Percentiles rank a stretch among this genome's conserved stretches.
phyloP scores from a whole-genome alignment of 2,329 filamentous ascomycete genomes.

The Metarhizium robertsii region DNA sequence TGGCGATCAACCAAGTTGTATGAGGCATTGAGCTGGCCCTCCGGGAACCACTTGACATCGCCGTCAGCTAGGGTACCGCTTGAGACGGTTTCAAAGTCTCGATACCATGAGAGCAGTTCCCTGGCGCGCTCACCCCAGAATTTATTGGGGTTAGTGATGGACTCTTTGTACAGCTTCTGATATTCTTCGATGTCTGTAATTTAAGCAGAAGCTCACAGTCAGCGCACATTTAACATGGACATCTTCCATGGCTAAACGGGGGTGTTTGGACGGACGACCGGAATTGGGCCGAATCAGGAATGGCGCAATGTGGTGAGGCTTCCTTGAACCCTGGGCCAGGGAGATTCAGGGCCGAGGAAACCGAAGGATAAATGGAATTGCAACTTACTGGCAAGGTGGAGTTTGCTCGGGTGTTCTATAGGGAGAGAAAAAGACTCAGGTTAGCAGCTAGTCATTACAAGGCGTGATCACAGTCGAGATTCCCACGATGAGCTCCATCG shows the following conservation, averaged over 20 bases:
- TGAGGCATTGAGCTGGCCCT: conserved; percentile 87
- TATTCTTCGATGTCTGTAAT: conserved; percentile 54
- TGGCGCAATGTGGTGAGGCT: background rate
- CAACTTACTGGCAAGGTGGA: conserved; percentile 53
- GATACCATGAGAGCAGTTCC: conserved; percentile 82
- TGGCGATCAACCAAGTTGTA: conserved; percentile 98
- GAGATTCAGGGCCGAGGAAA: background rate
- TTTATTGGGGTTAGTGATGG: conserved; percentile 76
- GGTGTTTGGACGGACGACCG: conserved; percentile 1
- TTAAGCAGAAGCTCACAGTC: background rate
- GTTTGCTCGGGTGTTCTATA: conserved; percentile 59
- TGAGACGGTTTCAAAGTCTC: conserved; percentile 84
- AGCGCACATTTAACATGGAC: background rate
- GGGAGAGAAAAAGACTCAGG: conserved; percentile 17
- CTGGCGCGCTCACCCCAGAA: conserved; percentile 86
- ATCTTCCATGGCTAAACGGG: background rate
- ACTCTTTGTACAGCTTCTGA: conserved; percentile 65
- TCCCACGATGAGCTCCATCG: background rate
- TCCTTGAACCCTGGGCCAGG: background rate
- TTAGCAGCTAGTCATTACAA: background rate
- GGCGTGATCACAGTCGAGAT: background rate
- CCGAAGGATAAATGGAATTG: background rate
- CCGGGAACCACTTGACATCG: conserved; percentile 89
- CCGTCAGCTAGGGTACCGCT: conserved; percentile 67
- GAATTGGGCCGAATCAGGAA: conserved; percentile 3